A percentile compares a stretch with the other conserved stretches of the same genome.
Conservation (phyloP, 148 eudicot genomes). For the Chenopodium album region DNA sequence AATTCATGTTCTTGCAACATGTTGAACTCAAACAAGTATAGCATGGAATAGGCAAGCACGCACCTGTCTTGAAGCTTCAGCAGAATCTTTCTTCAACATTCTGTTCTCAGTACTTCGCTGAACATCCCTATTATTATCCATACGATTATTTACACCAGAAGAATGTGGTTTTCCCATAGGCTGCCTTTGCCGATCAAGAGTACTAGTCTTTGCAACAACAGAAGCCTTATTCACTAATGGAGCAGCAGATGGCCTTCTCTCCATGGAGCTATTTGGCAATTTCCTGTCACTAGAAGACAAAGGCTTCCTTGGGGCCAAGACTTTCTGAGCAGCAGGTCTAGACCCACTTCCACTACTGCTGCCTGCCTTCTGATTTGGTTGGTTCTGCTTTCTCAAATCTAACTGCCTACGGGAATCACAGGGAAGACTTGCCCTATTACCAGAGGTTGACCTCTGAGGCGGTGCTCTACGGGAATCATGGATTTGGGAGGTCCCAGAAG, state of each 20-base stretch:
- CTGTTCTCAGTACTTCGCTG: slow-evolving; percentile 43
- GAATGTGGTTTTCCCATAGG: slow-evolving; percentile 37
- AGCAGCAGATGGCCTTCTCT: slow-evolving; percentile 8
- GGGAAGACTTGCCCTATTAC: slow-evolving; percentile 9
- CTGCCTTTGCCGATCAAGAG: slow-evolving; percentile 38
- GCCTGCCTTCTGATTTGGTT: slow-evolving; percentile 36
- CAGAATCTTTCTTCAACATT: slow-evolving; percentile 32
- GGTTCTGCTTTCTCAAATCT: slow-evolving; percentile 36
- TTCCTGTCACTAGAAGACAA: slow-evolving; percentile 39
- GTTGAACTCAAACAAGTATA: background rate
- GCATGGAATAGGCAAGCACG: slow-evolving; percentile 29
- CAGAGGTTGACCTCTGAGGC: slow-evolving; percentile 10
- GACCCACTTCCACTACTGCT: slow-evolving; percentile 11
- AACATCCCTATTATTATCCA: slow-evolving; percentile 16
- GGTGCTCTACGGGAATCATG: slow-evolving; percentile 33
- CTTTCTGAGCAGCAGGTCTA: slow-evolving; percentile 11
- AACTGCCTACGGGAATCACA: slow-evolving; percentile 27
- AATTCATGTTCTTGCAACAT: background rate
- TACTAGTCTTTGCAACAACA: slow-evolving; percentile 36
- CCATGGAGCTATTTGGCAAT: slow-evolving; percentile 17
- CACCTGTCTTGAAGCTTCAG: slow-evolving; percentile 59
- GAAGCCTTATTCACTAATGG: slow-evolving; percentile 26
- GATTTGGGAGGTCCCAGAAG: slow-evolving; percentile 25
- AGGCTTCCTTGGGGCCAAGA: slow-evolving; percentile 41
- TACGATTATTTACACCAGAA: slow-evolving; percentile 28